Evolutionary conservation across 306 rosid species (phyloP).

Genomic region (Vigna trinervia): DNA sequence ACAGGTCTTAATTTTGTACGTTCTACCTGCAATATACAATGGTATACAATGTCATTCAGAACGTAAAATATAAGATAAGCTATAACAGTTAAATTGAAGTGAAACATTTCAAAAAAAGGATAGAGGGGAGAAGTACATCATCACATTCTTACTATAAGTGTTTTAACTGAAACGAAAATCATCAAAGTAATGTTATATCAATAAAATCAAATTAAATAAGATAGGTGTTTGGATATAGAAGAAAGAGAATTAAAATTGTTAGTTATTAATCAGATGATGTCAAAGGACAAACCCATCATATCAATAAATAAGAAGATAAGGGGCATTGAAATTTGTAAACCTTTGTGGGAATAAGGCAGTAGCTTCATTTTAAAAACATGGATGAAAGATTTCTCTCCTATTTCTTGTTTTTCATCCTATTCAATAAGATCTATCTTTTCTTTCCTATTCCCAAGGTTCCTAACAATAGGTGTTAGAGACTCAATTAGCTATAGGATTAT

Average conservation of each 20-base stretch:
- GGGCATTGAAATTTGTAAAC: too few relatives aligned
- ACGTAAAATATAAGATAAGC: conserved; percentile 17
- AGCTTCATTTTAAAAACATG: too few relatives aligned
- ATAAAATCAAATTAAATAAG: conserved; percentile 5
- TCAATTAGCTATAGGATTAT: not conserved
- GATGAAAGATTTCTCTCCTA: too few relatives aligned
- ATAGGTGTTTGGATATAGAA: not conserved
- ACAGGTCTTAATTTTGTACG: conserved; percentile 89
- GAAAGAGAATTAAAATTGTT: too few relatives aligned
- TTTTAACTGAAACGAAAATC: conserved; percentile 4
- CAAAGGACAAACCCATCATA: too few relatives aligned
- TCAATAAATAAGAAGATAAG: too few relatives aligned
- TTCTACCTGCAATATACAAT: conserved; percentile 71
- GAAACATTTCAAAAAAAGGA: not conserved
- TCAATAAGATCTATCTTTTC: too few relatives aligned
- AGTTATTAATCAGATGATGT: too few relatives aligned
- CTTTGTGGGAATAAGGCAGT: too few relatives aligned
- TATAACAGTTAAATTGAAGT: not conserved
- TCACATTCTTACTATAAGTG: conserved; percentile 30
- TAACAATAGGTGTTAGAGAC: too few relatives aligned
- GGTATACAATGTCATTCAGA: conserved; percentile 28
- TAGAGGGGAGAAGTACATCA: conserved; percentile 9
- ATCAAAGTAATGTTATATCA: conserved; percentile 13
- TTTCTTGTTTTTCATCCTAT: too few relatives aligned
- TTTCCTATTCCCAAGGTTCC: too few relatives aligned